A percentile compares a stretch with the other conserved stretches of the same genome.
phyloP scores from a whole-genome alignment of 2,329 filamentous ascomycete species.

The Cladophialophora chaetospira region DNA sequence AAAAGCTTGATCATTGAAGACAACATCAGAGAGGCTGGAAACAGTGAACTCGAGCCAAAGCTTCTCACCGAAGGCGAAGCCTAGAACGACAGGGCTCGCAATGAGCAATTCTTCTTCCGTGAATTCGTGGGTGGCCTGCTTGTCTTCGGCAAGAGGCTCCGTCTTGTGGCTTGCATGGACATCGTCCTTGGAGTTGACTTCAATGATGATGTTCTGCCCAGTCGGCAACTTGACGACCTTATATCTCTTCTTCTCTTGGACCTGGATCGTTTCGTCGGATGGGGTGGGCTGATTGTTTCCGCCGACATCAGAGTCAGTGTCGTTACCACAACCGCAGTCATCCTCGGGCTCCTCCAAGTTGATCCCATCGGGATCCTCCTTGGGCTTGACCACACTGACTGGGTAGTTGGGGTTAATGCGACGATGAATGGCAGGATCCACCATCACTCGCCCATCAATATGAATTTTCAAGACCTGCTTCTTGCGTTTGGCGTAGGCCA shows the following conservation, averaged over 20 bases:
- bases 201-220: conserved; percentile 54
- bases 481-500: conserved; percentile 83
- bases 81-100: conserved; percentile 79
- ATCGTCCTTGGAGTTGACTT: conserved; percentile 58
- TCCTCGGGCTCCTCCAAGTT: conserved; percentile 35
- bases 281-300: conserved; percentile 38
- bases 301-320: conserved; percentile 38
- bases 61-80: conserved; percentile 86
- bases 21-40: conserved; percentile 74
- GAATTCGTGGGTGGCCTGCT: conserved; percentile 55
- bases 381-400: conserved; percentile 71
- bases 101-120: conserved; percentile 82
- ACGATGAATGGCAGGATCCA: conserved; percentile 79
- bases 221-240: conserved; percentile 59
- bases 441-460: conserved; percentile 84
- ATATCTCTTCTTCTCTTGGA: conserved; percentile 50
- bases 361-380: conserved; percentile 59
- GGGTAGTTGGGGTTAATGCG: conserved; percentile 85
- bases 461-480: conserved; percentile 75
- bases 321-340: conserved; percentile 39
- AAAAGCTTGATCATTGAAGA: conserved; percentile 83
- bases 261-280: conserved; percentile 37
- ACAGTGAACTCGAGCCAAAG: conserved; percentile 87
- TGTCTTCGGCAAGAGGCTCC: conserved; percentile 58
- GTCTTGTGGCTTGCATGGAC: conserved; percentile 54